These are phyloP conservation scores for Penicillium pulvis DNA, from an alignment of 495 filamentous ascomycete genomes.

Conservation along the genomic window DNA sequence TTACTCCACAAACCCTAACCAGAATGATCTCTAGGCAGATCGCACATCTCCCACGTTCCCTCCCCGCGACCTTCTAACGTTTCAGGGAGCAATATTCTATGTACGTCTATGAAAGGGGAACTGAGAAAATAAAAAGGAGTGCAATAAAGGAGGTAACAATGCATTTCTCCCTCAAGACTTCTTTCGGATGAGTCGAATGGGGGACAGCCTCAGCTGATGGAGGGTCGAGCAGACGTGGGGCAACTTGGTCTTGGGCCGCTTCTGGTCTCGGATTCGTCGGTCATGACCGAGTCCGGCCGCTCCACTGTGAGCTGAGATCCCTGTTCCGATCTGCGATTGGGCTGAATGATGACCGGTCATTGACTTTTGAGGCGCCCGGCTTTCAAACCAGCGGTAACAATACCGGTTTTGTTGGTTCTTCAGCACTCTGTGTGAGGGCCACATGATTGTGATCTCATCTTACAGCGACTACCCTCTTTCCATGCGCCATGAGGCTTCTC, in stretches of 20 bases:
- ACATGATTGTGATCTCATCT: conserved; percentile 25
- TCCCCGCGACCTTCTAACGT: background rate
- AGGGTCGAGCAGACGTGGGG: conserved; percentile 35
- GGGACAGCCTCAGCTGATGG: conserved; percentile 35
- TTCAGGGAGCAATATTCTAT: conserved; percentile 3
- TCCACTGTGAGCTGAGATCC: conserved; percentile 30
- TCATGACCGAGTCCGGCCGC: conserved; percentile 24
- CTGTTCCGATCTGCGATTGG: conserved; percentile 35
- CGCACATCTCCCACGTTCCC: conserved; percentile 9
- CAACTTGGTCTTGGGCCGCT: conserved; percentile 26
- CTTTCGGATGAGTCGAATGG: conserved; percentile 25
- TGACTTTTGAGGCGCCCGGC: conserved; percentile 29
- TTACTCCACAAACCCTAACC: conserved; percentile 27
- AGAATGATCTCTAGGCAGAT: conserved; percentile 8
- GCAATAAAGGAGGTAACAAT: conserved; percentile 2
- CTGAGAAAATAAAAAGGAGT: background rate
- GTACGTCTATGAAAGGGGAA: conserved; percentile 1
- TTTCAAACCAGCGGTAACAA: conserved; percentile 1
- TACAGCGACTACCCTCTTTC: conserved; percentile 15
- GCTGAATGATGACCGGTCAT: conserved; percentile 26
- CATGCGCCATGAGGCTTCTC: conserved; percentile 11
- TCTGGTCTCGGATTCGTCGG: conserved; percentile 30
- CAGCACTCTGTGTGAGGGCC: conserved; percentile 11
- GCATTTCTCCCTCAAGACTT: background rate
- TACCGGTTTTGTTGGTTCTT: conserved; percentile 16